Percentiles rank a stretch among this genome's conserved stretches.
phyloP scores from a whole-genome alignment of 768 basidiomycete genomes.

The Termitomyces sp. region DNA sequence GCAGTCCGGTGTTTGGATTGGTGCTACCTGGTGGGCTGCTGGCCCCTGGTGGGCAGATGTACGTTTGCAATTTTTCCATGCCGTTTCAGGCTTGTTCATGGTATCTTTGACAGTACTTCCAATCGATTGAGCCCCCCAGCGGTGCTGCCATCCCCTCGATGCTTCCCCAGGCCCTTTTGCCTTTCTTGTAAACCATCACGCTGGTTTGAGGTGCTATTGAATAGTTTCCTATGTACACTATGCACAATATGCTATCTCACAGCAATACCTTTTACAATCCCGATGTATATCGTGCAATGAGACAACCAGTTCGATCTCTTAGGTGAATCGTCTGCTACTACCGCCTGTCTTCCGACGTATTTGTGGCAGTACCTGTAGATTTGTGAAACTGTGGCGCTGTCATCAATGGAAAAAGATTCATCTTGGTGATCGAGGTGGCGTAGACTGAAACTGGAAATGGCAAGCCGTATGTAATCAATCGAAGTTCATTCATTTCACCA shows the following conservation, averaged over 20 bases:
- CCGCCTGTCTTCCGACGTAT: neutral
- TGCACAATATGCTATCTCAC: neutral
- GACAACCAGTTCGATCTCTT: neutral
- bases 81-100: conserved; percentile 2
- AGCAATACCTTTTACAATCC: neutral
- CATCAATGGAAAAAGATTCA: neutral
- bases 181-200: conserved; percentile 37
- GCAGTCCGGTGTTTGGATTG: conserved; percentile 53
- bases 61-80: conserved; percentile 18
- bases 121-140: conserved; percentile 55
- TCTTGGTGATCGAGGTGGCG: neutral
- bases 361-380: neutral
- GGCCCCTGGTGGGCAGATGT: conserved; percentile 58
- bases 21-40: conserved; percentile 51
- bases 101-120: conserved; percentile 38
- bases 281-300: neutral
- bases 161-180: conserved; percentile 50
- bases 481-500: neutral
- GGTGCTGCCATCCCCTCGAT: conserved; percentile 48
- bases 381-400: neutral
- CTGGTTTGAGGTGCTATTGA: neutral
- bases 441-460: neutral
- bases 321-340: neutral
- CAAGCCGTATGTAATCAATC: no score
- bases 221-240: neutral